A percentile compares a stretch with the other conserved stretches of the same genome.
Evolutionary conservation across 257 asterid species (phyloP).

Genomic region (Lithospermum erythrorhizon): DNA sequence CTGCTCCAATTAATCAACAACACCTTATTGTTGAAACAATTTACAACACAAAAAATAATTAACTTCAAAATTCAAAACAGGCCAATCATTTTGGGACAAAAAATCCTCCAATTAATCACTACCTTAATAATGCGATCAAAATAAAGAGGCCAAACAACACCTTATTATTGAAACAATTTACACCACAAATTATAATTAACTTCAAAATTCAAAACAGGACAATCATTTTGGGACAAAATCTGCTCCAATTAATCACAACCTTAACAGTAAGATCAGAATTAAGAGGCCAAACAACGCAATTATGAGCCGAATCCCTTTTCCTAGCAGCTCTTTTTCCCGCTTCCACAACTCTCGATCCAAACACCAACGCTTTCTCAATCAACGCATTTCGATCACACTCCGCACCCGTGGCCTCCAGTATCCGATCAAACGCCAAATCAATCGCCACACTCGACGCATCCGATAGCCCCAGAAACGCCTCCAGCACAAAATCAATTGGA

Average conservation of each 20-base stretch:
- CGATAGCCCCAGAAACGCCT: slow-evolving; percentile 39
- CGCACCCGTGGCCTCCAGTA: slow-evolving; percentile 34
- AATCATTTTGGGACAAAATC: too few relatives aligned
- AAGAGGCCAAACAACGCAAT: slow-evolving; percentile 59
- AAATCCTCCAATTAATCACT: too few relatives aligned
- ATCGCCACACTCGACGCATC: slow-evolving; percentile 40
- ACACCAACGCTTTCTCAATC: slow-evolving; percentile 51
- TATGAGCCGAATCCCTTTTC: slow-evolving; percentile 51
- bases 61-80: too few relatives aligned
- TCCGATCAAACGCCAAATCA: slow-evolving; percentile 52
- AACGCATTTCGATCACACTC: slow-evolving; percentile 42
- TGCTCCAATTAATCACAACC: slow-evolving; percentile 13
- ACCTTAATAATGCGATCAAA: too few relatives aligned
- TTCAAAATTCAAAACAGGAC: too few relatives aligned
- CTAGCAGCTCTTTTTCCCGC: slow-evolving; percentile 67
- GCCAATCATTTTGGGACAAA: too few relatives aligned
- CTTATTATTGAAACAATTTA: too few relatives aligned
- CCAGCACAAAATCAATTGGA: slow-evolving; percentile 44
- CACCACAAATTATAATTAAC: too few relatives aligned
- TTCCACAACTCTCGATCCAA: slow-evolving; percentile 62
- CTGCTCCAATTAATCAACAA: too few relatives aligned
- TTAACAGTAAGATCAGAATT: slow-evolving; percentile 70
- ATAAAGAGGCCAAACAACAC: too few relatives aligned
- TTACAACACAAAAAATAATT: too few relatives aligned
- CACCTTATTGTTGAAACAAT: too few relatives aligned